phyloP scores from a whole-genome alignment of 805 yeast genomes.

The Scheffersomyces ergatensis region DNA sequence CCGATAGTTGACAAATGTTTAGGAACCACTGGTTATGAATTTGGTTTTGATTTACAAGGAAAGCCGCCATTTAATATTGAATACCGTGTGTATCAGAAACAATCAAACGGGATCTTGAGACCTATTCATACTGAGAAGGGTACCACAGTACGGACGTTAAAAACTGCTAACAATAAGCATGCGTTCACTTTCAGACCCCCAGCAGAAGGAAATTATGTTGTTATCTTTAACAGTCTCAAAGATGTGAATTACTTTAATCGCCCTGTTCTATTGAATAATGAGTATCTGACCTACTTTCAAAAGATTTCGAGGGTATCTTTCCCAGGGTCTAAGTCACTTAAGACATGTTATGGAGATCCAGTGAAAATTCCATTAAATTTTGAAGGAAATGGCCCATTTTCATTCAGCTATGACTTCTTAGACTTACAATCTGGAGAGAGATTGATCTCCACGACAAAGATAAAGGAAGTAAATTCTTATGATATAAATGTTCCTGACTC shows the following conservation, averaged over 20 bases:
- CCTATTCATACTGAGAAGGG: slow-evolving; percentile 35
- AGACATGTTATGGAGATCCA: slow-evolving; percentile 28
- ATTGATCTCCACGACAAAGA: slow-evolving; percentile 22
- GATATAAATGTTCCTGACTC: slow-evolving; percentile 55
- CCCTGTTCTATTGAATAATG: slow-evolving; percentile 26
- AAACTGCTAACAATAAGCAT: slow-evolving; percentile 19
- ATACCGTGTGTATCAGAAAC: slow-evolving; percentile 55
- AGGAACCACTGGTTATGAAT: slow-evolving; percentile 79
- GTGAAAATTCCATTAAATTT: slow-evolving; percentile 52
- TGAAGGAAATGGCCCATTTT: slow-evolving; percentile 79
- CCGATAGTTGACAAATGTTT: slow-evolving; percentile 84
- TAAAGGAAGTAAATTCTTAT: slow-evolving; percentile 31
- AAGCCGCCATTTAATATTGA: slow-evolving; percentile 76
- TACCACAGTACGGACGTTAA: slow-evolving; percentile 21
- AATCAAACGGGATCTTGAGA: slow-evolving; percentile 25
- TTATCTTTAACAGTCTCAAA: slow-evolving; percentile 61
- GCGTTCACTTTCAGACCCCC: slow-evolving; percentile 69
- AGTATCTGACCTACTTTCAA: slow-evolving; percentile 66
- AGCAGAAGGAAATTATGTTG: slow-evolving; percentile 76
- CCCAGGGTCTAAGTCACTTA: slow-evolving; percentile 9
- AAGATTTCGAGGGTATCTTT: slow-evolving; percentile 52
- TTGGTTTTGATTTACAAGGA: slow-evolving; percentile 73
- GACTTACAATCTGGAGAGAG: slow-evolving; percentile 33
- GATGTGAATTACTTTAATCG: slow-evolving; percentile 59
- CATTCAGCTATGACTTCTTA: slow-evolving; percentile 64